These are phyloP conservation scores for Tilletia horrida DNA, from an alignment of 1,284 basidiomycete genomes.

Conservation along the genomic window DNA sequence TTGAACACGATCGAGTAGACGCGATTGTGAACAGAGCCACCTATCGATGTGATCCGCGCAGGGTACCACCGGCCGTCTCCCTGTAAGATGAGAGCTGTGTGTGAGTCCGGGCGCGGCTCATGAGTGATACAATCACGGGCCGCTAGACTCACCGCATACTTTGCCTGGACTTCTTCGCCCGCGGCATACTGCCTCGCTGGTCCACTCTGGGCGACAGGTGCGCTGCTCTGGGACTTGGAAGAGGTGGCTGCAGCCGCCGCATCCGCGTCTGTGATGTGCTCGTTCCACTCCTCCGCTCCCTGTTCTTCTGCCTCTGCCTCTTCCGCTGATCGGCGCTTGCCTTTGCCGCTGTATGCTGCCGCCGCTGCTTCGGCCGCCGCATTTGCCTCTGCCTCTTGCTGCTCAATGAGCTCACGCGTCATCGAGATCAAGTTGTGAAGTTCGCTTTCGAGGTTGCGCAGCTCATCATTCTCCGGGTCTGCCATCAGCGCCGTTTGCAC, in stretches of 20 bases:
- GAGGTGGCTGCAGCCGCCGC: background rate
- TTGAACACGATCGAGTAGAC: conserved; percentile 92
- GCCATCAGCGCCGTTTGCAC: conserved; percentile 78
- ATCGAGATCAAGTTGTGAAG: conserved; percentile 84
- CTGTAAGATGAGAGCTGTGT: conserved; percentile 7
- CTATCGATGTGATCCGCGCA: conserved; percentile 61
- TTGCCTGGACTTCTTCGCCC: conserved; percentile 89
- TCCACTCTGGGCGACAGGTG: background rate
- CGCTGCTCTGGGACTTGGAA: too few species aligned
- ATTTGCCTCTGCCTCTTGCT: conserved; percentile 5
- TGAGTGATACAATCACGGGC: too few species aligned
- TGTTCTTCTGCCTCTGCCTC: background rate
- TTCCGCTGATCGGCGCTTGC: conserved; percentile 5
- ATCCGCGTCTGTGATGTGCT: background rate
- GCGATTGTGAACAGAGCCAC: conserved; percentile 77
- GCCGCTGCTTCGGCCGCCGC: conserved; percentile 2
- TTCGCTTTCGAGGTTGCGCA: conserved; percentile 69
- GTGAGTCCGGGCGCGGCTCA: background rate
- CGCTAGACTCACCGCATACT: conserved; percentile 60
- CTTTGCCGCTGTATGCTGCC: background rate
- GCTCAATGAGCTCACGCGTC: conserved; percentile 58
- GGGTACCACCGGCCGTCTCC: conserved; percentile 43
- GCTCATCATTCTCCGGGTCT: conserved; percentile 77
- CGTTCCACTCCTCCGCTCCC: conserved; percentile 4
- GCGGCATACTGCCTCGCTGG: conserved; percentile 58